Conservation (phyloP, 2,329 filamentous ascomycete species). For the Trichoderma atroviride region DNA sequence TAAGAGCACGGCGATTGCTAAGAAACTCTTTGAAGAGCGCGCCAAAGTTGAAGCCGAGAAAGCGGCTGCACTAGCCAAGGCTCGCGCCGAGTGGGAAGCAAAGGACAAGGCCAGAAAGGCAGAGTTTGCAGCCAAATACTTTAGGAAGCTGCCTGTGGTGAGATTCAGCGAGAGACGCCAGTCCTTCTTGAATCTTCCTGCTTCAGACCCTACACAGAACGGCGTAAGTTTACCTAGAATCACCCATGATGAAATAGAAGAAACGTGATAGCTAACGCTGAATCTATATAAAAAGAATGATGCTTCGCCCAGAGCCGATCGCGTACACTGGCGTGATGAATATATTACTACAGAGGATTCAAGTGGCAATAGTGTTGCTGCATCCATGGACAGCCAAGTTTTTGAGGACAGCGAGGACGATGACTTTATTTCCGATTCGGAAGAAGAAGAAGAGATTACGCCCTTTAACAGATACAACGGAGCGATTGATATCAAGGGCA, state of each 20-base stretch:
- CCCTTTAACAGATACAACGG: slow-evolving; percentile 1
- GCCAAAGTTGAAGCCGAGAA: slow-evolving; percentile 14
- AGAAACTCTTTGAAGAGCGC: slow-evolving; percentile 17
- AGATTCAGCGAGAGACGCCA: slow-evolving; percentile 8
- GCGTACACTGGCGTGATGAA: background rate
- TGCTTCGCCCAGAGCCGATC: background rate
- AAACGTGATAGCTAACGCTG: background rate
- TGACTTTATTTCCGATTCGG: background rate
- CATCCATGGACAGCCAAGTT: slow-evolving; percentile 17
- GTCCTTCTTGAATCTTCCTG: background rate
- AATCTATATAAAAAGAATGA: background rate
- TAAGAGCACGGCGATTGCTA: slow-evolving; percentile 23
- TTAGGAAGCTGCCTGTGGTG: slow-evolving; percentile 21
- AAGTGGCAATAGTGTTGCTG: background rate
- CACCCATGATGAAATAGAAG: background rate
- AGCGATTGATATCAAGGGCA: slow-evolving; percentile 9
- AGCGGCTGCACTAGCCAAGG: slow-evolving; percentile 8
- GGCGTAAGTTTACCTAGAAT: background rate
- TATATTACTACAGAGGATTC: background rate
- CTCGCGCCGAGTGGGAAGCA: slow-evolving; percentile 16
- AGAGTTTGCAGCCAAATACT: slow-evolving; percentile 21
- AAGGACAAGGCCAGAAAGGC: slow-evolving; percentile 20
- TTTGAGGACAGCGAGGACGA: slow-evolving; percentile 21
- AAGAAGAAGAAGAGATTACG: background rate
- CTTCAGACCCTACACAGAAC: background rate